Evolutionary conservation across 495 filamentous ascomycete species (phyloP).

Genomic region (Xylaria curta): DNA sequence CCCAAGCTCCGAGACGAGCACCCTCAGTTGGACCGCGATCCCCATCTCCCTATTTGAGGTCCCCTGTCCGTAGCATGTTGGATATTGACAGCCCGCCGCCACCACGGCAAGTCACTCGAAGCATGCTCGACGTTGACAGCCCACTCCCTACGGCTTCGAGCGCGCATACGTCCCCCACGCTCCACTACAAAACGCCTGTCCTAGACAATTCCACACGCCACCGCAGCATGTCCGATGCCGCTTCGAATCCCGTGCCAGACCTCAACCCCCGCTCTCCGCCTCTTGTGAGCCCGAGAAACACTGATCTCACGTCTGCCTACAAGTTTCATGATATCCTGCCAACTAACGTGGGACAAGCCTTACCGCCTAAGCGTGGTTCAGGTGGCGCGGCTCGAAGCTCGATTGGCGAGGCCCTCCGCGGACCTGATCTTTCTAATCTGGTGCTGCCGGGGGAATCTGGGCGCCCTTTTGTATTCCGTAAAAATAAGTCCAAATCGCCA

Average conservation of each 20-base stretch:
- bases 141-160: constrained; percentile 38
- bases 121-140: constrained; percentile 64
- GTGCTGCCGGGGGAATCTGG: constrained; percentile 52
- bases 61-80: constrained; percentile 63
- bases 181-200: constrained; percentile 36
- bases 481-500: constrained; percentile 69
- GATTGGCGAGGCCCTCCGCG: constrained; percentile 58
- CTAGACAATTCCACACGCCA: constrained; percentile 42
- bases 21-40: constrained; percentile 48
- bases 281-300: constrained; percentile 33
- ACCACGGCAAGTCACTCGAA: constrained; percentile 55
- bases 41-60: constrained; percentile 56
- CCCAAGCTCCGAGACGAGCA: constrained; percentile 39
- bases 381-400: constrained; percentile 51
- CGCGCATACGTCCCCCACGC: constrained; percentile 53
- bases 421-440: constrained; percentile 50
- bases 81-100: constrained; percentile 51
- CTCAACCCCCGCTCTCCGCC: constrained; percentile 43
- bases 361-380: constrained; percentile 50
- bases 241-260: constrained; percentile 46
- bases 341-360: constrained; percentile 50
- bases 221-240: constrained; percentile 60
- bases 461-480: constrained; percentile 53
- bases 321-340: constrained; percentile 61
- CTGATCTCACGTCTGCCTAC: constrained; percentile 55